Base-by-base conservation (phyloP, 371 early-diverging fungal genomes). In the Rhizomucor pusillus region DNA sequence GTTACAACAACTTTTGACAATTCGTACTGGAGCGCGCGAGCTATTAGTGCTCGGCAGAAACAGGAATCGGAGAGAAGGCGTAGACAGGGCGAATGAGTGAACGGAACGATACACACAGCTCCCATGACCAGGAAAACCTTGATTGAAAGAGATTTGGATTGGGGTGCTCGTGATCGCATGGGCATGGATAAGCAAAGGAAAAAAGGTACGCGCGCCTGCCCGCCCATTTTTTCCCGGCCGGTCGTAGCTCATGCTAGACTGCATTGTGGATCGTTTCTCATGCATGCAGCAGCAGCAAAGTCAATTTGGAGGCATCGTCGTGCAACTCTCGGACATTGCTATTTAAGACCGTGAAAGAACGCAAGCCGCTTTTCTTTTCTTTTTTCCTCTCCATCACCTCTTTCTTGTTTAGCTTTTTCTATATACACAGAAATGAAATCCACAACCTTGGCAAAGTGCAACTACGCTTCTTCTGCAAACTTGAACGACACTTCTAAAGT, bases 401-500 rank as follows among this genome's bases (percentile, higher is more conserved):
- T 41, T 41, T 41, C 41, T 41, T 41, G 29, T 29, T 29, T 29
- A 3, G 14, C 19, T 41, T 5, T 41, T 41, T 19, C 12, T 41
- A 3, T 41, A 5, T 41, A n/a, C n/a, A n/a, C n/a, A 3, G 16
- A 19, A 16, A 41, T 41, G 14, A 41, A 16, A 19, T 19, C 19
- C 19, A 41, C 19, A 16, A 19, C 41, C 5, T 16, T 5, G 14
- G 41, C 16, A 12, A 41, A 41, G 41, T 14, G 41, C 19, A 41
- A 14, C 5, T 19, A 16, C 11, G 41, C 41, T 14, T 41, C 16
- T 41, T 19, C 39, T 20, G 35, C 18, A 11, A 20, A 34, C 23
- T 16, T 37, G 37, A 35, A 19, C 14, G 50, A 50, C 37, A 39
- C 50, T 16, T 18, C 50, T 18, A 34, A 50, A 18, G 56, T 54